Evolutionary conservation across 2,329 filamentous ascomycete genomes (phyloP), one percentile per base, ranked within the genome.

Genomic region (Aspergillus fijiensis): DNA sequence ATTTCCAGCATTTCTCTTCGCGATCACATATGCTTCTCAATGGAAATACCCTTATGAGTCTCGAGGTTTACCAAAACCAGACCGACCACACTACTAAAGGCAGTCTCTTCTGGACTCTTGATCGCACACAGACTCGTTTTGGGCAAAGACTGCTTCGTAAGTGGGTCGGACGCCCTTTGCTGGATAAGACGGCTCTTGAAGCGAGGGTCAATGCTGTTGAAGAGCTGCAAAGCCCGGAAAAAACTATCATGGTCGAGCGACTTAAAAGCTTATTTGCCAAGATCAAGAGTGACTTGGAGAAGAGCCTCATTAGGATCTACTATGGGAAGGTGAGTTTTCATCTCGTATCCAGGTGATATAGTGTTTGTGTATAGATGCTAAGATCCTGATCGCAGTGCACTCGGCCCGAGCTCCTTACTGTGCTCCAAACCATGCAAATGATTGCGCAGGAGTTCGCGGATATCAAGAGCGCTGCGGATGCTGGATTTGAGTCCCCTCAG

Each of bases 11-110:
- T 2, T 99, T 99, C 77, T 96, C 91, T 67, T 91, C 93, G 7
- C 84, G 93, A 42, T 93, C 94, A 14, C 93, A 98, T 71, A 98
- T 99, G 95, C 82, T 98, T 4, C 81, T 99, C 61, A 97, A 96
- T 71, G 95, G 94, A 49, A 99, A 96, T 57, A 97, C 94, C 0
- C 80, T 99, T 42, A 94, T 92, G 52, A 96, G 92, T 69, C 83
- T 99, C 12, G 95, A 99, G 73, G 92, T 99, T 2, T 99, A 97
- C 72, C 90, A 93, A 62, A 99, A 99, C 66, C 87, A 92, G 69
- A 98, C 94, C 0, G 93, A 98, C 71, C 86, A 93, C 69, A 85
- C 86, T 0, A 86, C 89, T 60, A 93, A 89, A 69, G 95, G 95
- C 3, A 97, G 93, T 73, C 81, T 99, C 4, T 93, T 98, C 75